These are phyloP conservation scores for Phytophthora brassicae DNA, from an alignment of 352 stramenopile genomes.

Conservation along the genomic window DNA sequence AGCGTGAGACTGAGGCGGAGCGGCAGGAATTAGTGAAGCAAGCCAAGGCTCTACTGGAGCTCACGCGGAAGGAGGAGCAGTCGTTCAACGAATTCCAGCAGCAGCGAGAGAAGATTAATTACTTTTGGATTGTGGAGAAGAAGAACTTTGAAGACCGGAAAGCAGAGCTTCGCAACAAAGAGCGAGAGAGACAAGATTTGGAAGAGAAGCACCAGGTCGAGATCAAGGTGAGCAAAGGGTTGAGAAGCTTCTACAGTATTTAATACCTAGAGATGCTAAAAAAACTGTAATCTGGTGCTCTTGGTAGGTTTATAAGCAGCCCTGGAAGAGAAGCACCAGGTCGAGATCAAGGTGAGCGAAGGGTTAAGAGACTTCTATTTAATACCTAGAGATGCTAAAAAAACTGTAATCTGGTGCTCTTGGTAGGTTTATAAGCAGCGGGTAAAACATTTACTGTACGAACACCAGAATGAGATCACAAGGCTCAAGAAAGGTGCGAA, in stretches of 20 bases:
- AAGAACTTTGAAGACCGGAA: conserved; percentile 95
- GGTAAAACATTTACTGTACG: conserved; percentile 95
- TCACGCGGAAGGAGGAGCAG: conserved; percentile 89
- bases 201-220: conserved; percentile 96
- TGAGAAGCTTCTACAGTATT: not conserved
- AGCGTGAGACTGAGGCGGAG: conserved; percentile 67
- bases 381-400: too few species aligned
- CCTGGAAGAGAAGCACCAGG: conserved; percentile 95
- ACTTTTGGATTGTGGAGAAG: conserved; percentile 98
- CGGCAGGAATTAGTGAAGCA: conserved; percentile 74
- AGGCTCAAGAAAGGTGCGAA: conserved; percentile 77
- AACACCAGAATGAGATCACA: conserved; percentile 94
- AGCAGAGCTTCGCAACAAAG: conserved; percentile 93
- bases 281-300: too few species aligned
- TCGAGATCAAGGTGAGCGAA: conserved; percentile 90
- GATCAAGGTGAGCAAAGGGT: conserved; percentile 76
- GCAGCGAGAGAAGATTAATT: conserved; percentile 95
- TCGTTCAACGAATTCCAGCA: conserved; percentile 96
- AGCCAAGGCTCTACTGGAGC: conserved; percentile 72
- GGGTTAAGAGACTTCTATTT: not conserved
- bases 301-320: conserved; percentile 96
- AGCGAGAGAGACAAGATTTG: conserved; percentile 93
- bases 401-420: too few species aligned
- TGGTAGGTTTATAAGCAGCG: conserved; percentile 96
- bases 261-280: too few species aligned